Evolutionary conservation across 2,329 filamentous ascomycete species (phyloP), one percentile per base, ranked within the genome.

Genomic region (Arthroderma uncinatum): DNA sequence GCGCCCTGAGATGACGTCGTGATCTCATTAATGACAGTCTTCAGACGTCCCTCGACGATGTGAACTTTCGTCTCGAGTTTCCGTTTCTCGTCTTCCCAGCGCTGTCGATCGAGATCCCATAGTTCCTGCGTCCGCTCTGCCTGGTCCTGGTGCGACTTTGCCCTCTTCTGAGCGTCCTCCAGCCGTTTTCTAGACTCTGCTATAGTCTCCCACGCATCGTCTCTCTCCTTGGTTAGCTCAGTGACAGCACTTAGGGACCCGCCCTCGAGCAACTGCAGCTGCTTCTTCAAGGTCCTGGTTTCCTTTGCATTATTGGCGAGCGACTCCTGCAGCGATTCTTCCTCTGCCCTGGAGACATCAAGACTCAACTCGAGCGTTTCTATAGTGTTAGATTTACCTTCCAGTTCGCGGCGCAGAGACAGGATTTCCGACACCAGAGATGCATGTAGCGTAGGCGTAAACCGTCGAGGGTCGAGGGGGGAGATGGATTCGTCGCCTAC

Each of bases 391-490:
- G 85, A 81, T 72, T 95, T 96, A 42, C 87, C 89, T 67, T 98
- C 93, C 61, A 97, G 82, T 62, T 98, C 93, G 58, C 93, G 81
- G 21, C 91, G 83, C 53, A 98, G 74, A 1, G 84, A 83, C 39
- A 98, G 76, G 61, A 98, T 98, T 70, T 98, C 93, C 0, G 92
- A 92, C 0, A 98, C 92, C 5, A 98, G 76, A 53, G 89, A 96
- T 7, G 93, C 93, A 70, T 97, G 93, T 9, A 98, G 75, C 0
- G 91, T 97, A 1, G 93, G 93, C 0, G 93, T 98, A 67, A 98
- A 96, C 37, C 93, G 82, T 57, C 92, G 83, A 2, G 93, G 90
- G 67, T 98, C 93, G 30, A 96, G 77, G 21, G 89, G 83, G 1
- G 82, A 82, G 34, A 90, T 83, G 47, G 76, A 82, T 61, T 92